Evolutionary conservation across 257 asterid species (phyloP).

Genomic region (Schizonepeta tenuifolia): DNA sequence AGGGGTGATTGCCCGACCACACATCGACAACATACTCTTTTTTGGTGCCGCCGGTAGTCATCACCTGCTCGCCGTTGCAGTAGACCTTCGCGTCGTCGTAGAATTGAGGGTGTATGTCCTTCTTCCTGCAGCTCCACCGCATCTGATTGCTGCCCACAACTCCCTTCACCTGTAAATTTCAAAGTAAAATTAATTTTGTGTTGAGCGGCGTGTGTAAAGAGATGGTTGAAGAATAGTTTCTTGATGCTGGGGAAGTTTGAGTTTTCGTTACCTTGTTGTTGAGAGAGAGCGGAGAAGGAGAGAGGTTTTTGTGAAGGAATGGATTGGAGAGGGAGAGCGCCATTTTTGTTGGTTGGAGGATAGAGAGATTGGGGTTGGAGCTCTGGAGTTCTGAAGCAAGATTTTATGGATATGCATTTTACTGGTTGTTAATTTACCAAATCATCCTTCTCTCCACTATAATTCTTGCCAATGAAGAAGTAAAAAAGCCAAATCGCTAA

Average conservation of each 20-base stretch:
- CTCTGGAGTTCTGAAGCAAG: not conserved
- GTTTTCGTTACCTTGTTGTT: constrained; percentile 47
- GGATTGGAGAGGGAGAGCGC: constrained; percentile 71
- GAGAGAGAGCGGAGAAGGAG: constrained; percentile 47
- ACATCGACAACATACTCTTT: constrained; percentile 91
- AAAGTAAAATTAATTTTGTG: not conserved
- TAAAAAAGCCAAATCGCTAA: too few relatives aligned
- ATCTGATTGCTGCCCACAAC: constrained; percentile 51
- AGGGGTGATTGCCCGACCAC: constrained; percentile 98
- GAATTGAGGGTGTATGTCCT: constrained; percentile 87
- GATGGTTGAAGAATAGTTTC: not conserved
- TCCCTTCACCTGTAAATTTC: constrained; percentile 50
- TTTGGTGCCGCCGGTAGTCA: constrained; percentile 96
- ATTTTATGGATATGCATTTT: constrained; percentile 31
- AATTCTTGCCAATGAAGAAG: too few relatives aligned
- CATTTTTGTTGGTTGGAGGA: constrained; percentile 43
- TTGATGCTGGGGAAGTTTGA: not conserved
- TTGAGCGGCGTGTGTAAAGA: too few relatives aligned
- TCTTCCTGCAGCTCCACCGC: constrained; percentile 84
- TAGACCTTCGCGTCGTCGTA: constrained; percentile 77
- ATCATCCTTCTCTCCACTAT: constrained; percentile 7
- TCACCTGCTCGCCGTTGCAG: constrained; percentile 92
- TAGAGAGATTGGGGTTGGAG: constrained; percentile 23
- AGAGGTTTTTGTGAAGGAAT: constrained; percentile 56
- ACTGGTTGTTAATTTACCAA: not conserved